phyloP scores from a whole-genome alignment of 371 early-diverging fungal genomes.

The Rhizomucor pusillus region DNA sequence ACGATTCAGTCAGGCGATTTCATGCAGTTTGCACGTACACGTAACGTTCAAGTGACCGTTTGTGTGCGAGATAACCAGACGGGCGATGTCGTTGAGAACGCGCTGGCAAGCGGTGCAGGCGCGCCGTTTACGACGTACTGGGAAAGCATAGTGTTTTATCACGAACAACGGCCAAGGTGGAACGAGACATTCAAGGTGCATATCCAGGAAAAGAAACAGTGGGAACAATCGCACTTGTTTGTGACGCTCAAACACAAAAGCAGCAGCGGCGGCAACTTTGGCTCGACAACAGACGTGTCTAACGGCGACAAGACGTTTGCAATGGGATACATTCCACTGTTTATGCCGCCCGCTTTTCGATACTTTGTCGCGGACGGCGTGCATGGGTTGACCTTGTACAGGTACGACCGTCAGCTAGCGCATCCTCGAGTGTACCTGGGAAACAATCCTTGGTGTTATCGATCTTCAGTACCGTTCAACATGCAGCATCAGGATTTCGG shows the following conservation, averaged over 20 bases:
- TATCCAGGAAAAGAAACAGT: conserved; percentile 40
- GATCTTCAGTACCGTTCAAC: conserved; percentile 40
- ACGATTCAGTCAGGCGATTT: conserved; percentile 66
- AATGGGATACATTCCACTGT: conserved; percentile 63
- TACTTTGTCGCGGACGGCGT: conserved; percentile 63
- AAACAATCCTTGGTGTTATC: conserved; percentile 31
- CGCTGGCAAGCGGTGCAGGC: conserved; percentile 57
- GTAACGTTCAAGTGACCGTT: conserved; percentile 62
- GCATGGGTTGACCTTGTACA: conserved; percentile 64
- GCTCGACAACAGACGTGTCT: conserved; percentile 1
- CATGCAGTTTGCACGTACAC: conserved; percentile 45
- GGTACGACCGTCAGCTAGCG: conserved; percentile 52
- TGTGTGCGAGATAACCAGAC: conserved; percentile 57
- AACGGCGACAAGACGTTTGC: conserved; percentile 41
- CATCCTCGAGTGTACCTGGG: conserved; percentile 50
- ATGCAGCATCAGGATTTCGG: conserved; percentile 10
- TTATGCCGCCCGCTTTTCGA: conserved; percentile 46
- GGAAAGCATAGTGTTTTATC: conserved; percentile 66
- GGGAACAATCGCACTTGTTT: conserved; percentile 62
- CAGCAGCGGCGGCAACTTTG: conserved; percentile 15
- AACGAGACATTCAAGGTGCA: conserved; percentile 64
- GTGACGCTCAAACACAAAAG: conserved; percentile 58
- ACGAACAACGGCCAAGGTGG: conserved; percentile 66
- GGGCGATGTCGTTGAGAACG: conserved; percentile 56
- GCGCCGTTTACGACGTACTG: conserved; percentile 41